A percentile compares a stretch with the other conserved stretches of the same genome.
phyloP scores from a whole-genome alignment of 805 yeast genomes.

The Cyberlindnera euphorbiiphila region DNA sequence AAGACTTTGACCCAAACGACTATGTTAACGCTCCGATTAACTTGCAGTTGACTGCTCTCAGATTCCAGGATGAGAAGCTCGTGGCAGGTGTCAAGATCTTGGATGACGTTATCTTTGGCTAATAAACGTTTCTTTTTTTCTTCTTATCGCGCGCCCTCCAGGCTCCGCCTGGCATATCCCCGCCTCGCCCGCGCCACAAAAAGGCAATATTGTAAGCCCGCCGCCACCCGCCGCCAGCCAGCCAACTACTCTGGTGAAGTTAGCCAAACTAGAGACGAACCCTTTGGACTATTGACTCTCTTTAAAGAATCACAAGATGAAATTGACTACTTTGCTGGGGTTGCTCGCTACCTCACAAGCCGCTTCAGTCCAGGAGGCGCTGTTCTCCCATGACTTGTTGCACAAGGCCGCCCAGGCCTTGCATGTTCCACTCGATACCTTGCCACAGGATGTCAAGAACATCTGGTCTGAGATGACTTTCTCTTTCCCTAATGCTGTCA shows the following conservation, averaged over 20 bases:
- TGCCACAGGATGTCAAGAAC: slow-evolving; percentile 46
- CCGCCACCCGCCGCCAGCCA: neutral
- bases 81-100: slow-evolving; percentile 44
- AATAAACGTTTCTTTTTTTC: neutral
- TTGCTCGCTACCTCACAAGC: slow-evolving; percentile 22
- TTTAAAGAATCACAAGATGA: too few relatives aligned
- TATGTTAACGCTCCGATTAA: slow-evolving; percentile 43
- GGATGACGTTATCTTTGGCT: slow-evolving; percentile 28
- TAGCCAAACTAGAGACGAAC: too few relatives aligned
- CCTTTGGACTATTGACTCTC: too few relatives aligned
- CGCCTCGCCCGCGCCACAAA: too few relatives aligned
- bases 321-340: slow-evolving; percentile 31
- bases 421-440: slow-evolving; percentile 45
- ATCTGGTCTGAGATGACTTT: slow-evolving; percentile 64
- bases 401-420: slow-evolving; percentile 48
- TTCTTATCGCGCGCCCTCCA: neutral
- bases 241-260: too few relatives aligned
- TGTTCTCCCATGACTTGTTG: slow-evolving; percentile 34
- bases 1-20: slow-evolving; percentile 27
- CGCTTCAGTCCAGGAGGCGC: slow-evolving; percentile 32
- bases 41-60: slow-evolving; percentile 46
- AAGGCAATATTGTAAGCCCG: slow-evolving; percentile 1
- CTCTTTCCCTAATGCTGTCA: slow-evolving; percentile 53
- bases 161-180: too few relatives aligned
- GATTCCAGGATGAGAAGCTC: slow-evolving; percentile 48